Evolutionary conservation across 352 stramenopile species (phyloP), one percentile per base, ranked within the genome.

Genomic region (Halophytophthora polymorphica): DNA sequence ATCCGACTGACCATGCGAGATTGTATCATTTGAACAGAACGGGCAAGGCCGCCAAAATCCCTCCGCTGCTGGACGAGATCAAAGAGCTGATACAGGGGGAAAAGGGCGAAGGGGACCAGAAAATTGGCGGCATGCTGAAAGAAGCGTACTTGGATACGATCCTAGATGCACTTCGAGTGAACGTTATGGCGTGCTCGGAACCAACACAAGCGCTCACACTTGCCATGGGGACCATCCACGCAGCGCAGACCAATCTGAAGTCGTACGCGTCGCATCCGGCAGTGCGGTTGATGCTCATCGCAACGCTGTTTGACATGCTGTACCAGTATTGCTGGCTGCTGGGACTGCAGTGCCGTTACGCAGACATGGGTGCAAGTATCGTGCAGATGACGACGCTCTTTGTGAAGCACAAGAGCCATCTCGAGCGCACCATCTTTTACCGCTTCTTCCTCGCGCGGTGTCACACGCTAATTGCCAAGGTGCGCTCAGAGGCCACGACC

Each of bases 231-330:
- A 69, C 64, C 4, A 85, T 87, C 6, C 67, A 82, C 39, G 51
- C 52, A 13, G 60, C 77, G 15, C 81, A 91, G 63, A 49, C 48
- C 44, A 86, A 76, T 21, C 31, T 89, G 11, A 61, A 74, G 23
- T 61, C 50, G 28, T 78, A 77, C 35, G 35, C 56, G 5, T n/a
- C 56, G 6, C 59, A 70, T 38, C 57, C 62, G 2, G 63, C 66
- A 18, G 53, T 85, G 10, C 58, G 77, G 22, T 23, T 73, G 2
- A 66, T 91, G 53, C 61, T 89, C 35, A 61, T 83, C 22, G 72
- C 61, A 10, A 70, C 67, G 7, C 56, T 91, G 22, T 84, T 91
- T 39, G 81, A 91, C 50, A 81, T 86, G 76, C 63, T 89, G 1
- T 60, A 83, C 43, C 41, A 73, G 29, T 83, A 86, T 44, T 91